phyloP scores from a whole-genome alignment of 768 basidiomycete genomes.

The Mycena venus region DNA sequence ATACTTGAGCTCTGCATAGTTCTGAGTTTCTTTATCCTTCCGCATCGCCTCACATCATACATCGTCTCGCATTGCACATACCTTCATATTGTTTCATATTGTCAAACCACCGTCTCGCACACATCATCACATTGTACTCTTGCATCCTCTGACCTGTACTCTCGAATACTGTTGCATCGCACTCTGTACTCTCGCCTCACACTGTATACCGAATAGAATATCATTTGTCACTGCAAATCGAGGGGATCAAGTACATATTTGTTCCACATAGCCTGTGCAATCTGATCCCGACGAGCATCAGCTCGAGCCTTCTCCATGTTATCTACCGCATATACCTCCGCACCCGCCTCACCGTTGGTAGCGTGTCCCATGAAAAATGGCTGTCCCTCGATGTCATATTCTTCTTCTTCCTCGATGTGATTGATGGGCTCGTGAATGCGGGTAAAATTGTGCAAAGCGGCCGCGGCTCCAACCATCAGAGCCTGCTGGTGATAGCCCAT shows the following conservation, averaged over 20 bases:
- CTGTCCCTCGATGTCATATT: constrained; percentile 24
- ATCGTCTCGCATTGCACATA: no score
- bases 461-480: background rate
- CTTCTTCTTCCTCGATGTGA: constrained; percentile 10
- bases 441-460: background rate
- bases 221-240: background rate
- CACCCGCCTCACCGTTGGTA: background rate
- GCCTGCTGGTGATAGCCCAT: background rate
- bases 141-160: no score
- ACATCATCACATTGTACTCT: no score
- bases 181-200: background rate
- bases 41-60: background rate
- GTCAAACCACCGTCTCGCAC: no score
- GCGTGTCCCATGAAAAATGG: background rate
- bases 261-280: constrained; percentile 15
- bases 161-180: no score
- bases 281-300: constrained; percentile 10
- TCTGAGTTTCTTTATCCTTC: background rate
- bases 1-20: no score
- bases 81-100: no score
- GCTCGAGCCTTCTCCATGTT: constrained; percentile 4
- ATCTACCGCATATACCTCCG: background rate
- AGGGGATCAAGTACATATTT: constrained; percentile 8
- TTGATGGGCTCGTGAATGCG: constrained; percentile 23
- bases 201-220: background rate